A percentile compares a stretch with the other conserved stretches of the same genome.
Evolutionary conservation across 208 protist genomes (phyloP).

Genomic region (Trypanosoma vivax): DNA sequence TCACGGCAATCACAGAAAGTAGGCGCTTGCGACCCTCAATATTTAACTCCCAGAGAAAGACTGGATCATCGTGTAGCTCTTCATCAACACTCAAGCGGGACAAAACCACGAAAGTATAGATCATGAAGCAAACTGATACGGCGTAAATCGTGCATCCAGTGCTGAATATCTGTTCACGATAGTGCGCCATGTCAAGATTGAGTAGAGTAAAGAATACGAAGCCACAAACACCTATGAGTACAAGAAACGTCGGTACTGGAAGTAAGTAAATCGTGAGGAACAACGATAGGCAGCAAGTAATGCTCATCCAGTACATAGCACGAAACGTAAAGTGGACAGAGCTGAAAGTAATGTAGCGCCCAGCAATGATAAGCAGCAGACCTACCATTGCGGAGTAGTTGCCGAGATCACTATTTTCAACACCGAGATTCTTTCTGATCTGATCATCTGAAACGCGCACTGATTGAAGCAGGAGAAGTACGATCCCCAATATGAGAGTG

Average conservation of each 20-base stretch:
- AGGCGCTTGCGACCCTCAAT: slow-evolving; percentile 51
- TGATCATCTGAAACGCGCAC: slow-evolving; percentile 16
- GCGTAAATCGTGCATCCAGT: slow-evolving; percentile 24
- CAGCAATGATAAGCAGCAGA: slow-evolving; percentile 37
- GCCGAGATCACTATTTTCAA: slow-evolving; percentile 5
- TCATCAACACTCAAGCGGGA: slow-evolving; percentile 11
- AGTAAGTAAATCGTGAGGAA: slow-evolving; percentile 51
- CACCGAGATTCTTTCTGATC: slow-evolving; percentile 15
- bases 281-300: slow-evolving; percentile 30
- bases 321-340: slow-evolving; percentile 28
- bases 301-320: slow-evolving; percentile 41
- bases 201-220: slow-evolving; percentile 43
- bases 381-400: slow-evolving; percentile 13
- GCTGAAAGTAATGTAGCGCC: slow-evolving; percentile 25
- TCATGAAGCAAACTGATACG: slow-evolving; percentile 27
- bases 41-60: slow-evolving; percentile 53
- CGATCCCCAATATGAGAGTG: slow-evolving; percentile 11
- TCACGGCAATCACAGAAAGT: slow-evolving; percentile 35
- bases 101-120: slow-evolving; percentile 16
- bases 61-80: slow-evolving; percentile 4
- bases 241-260: slow-evolving; percentile 32
- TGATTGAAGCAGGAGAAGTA: slow-evolving; percentile 23
- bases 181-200: slow-evolving; percentile 59
- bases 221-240: slow-evolving; percentile 37
- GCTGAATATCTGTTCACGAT: slow-evolving; percentile 26